Conservation (phyloP, 2,329 filamentous ascomycete genomes). For the Magnaporthiopsis incrustans region DNA sequence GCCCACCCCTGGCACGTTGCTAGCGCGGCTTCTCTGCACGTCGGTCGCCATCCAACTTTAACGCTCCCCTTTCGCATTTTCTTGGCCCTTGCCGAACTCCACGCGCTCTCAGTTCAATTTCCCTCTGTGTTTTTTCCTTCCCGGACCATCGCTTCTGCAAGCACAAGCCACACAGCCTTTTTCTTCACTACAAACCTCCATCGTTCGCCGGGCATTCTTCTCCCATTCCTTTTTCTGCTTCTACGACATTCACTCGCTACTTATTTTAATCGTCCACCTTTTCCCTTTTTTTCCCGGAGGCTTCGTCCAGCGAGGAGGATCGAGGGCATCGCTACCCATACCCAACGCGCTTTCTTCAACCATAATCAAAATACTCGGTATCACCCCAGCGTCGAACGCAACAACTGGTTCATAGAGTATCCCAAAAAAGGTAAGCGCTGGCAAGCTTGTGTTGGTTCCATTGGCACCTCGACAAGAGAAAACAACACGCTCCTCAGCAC, state of each 20-base stretch:
- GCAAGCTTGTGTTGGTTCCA: not conserved
- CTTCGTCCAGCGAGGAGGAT: not conserved
- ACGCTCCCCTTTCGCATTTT: conserved; percentile 4
- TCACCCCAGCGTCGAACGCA: not conserved
- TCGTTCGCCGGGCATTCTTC: conserved; percentile 8
- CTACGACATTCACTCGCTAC: conserved; percentile 8
- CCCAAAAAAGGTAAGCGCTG: not conserved
- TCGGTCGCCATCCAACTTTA: conserved; percentile 6
- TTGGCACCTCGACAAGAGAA: not conserved
- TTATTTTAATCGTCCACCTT: conserved; percentile 6
- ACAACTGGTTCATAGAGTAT: not conserved
- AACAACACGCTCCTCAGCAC: not conserved
- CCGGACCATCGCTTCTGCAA: conserved; percentile 3
- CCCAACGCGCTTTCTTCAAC: not conserved
- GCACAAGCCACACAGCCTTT: conserved; percentile 2
- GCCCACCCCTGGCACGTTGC: conserved; percentile 5
- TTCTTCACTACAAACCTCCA: conserved; percentile 1
- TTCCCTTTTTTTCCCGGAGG: not conserved
- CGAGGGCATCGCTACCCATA: not conserved
- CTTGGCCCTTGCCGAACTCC: not conserved
- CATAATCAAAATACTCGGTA: not conserved
- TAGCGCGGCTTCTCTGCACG: conserved; percentile 4
- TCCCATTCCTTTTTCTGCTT: conserved; percentile 3
- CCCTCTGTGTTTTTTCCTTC: not conserved
- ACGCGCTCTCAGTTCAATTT: conserved; percentile 1